Base-by-base conservation (phyloP, 176 grass and related monocot species). In the Leersia perrieri region DNA sequence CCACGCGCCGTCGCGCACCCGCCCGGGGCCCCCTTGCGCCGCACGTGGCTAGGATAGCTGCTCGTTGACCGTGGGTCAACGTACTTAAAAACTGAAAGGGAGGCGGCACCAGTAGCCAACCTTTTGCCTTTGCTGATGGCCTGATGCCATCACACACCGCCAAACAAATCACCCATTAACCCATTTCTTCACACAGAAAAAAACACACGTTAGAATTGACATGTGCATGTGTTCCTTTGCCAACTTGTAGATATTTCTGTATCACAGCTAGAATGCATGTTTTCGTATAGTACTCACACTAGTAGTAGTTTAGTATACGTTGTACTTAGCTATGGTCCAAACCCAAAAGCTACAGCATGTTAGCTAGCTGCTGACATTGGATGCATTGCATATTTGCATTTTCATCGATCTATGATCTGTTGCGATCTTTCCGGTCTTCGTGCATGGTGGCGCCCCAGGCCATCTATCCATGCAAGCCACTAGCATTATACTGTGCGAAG, bases 61-160 rank as follows among this genome's bases (percentile, higher is more conserved):
- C 61, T 35, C 38, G 69, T 58, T 79, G 86, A 84, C 75, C 18
- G 0, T 0, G 0, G 62, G 76, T 84, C 82, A 51, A 66, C 69
- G 25, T 69, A 15, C 35, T 31, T 40, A 38, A 8, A 25, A 45
- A 57, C 60, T 18, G 58, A 79, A 67, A 35, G 60, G 60, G 40
- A 23, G 60, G 29, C 5, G 28, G 5, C 77, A 26, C 41, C n/a
- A 53, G 29, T 41, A n/a, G 11, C 12, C 11, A 20, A 6, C 53
- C 9, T 58, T 58, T 57, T 14, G 22, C 22, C 22, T 25, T 58
- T 5, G n/a, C 49, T n/a, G 49, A n/a, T n/a, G n/a, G n/a, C 45
- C 45, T n/a, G n/a, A n/a, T n/a, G 45, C 4, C 49, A n/a, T 53
- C 7, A 3, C 6, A 53, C 49, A 53, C 49, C 0, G 49, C 18